Evolutionary conservation across 1,139 yeast genomes (phyloP).

Genomic region (Scheffersomyces titani): DNA sequence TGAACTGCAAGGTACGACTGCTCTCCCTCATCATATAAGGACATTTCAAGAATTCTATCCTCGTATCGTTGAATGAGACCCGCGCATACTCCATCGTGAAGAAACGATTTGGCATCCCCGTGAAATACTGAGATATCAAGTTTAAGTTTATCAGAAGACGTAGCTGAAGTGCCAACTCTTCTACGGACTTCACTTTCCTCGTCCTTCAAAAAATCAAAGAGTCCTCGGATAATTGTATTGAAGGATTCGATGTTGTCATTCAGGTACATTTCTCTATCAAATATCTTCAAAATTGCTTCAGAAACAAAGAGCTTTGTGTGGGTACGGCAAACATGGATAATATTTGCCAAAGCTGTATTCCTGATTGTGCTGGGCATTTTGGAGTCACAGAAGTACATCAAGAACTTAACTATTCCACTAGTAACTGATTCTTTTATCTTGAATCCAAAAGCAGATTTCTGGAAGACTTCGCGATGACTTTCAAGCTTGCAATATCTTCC

Average conservation of each 20-base stretch:
- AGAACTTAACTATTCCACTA: slow-evolving; percentile 55
- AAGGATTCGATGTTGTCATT: slow-evolving; percentile 34
- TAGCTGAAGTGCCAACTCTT: slow-evolving; percentile 33
- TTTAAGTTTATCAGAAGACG: slow-evolving; percentile 26
- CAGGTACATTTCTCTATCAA: slow-evolving; percentile 52
- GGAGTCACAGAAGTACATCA: slow-evolving; percentile 52
- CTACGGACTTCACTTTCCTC: slow-evolving; percentile 52
- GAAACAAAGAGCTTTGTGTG: slow-evolving; percentile 66
- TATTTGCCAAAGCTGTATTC: slow-evolving; percentile 54
- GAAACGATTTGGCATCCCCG: slow-evolving; percentile 47
- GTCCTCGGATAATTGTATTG: slow-evolving; percentile 53
- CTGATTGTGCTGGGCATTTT: slow-evolving; percentile 29
- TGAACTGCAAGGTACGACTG: slow-evolving; percentile 52
- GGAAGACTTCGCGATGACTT: slow-evolving; percentile 39
- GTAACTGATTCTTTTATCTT: slow-evolving; percentile 54
- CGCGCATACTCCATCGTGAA: slow-evolving; percentile 71
- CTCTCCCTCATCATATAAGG: slow-evolving; percentile 47
- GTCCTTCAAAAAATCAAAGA: slow-evolving; percentile 53
- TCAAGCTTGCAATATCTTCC: slow-evolving; percentile 69
- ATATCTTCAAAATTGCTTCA: slow-evolving; percentile 48
- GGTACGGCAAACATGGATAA: slow-evolving; percentile 57
- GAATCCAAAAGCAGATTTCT: slow-evolving; percentile 41
- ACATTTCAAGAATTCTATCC: slow-evolving; percentile 45
- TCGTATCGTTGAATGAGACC: slow-evolving; percentile 69
- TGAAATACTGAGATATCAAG: slow-evolving; percentile 55